Evolutionary conservation across 257 asterid genomes (phyloP), one percentile per base, ranked within the genome.

Genomic region (Fraxinus americana): DNA sequence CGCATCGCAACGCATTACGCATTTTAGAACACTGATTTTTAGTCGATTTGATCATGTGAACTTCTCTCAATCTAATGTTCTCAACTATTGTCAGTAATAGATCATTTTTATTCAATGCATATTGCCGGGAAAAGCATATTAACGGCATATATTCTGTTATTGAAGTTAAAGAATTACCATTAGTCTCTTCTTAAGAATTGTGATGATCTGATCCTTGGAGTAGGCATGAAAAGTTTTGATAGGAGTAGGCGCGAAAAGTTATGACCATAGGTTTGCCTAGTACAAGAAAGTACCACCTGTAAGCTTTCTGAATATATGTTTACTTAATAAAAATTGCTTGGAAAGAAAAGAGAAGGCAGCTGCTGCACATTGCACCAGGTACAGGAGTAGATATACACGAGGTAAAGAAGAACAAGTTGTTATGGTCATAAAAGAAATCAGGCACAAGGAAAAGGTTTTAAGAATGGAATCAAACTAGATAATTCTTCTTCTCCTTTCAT

Each of bases 191-290:
- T 85, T 91, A 87, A 96, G 90, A 85, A 96, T 93, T 71, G 75
- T 78, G 77, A 91, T 85, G 83, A 96, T 93, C 85, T 93, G 97
- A 82, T 91, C 96, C 91, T 96, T 93, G 85, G 97, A 87, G 86
- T 96, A 96, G 45, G 99, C 94, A 36, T 92, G 90, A 77, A 86
- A 93, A 80, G 97, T 92, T 82, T 93, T 88, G 67, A 96, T 25
- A 25, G 85, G 97, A 87, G 86, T 96, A 96, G 45, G 99, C 94
- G 32, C 93, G 90, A 77, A 86, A 93, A 80, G 97, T 92, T 82
- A 96, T 88, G 67, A 96, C 97, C 82, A 77, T 75, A 69, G 99
- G 98, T 81, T 93, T 93, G 90, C 99, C 99, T 96, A 75, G 79
- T 52, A 82, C 70, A 78, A 75, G 29, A 70, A 71, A 41, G 48